Conservation (phyloP, 345 rosid genomes). For the Rhodamnia rubescens region DNA sequence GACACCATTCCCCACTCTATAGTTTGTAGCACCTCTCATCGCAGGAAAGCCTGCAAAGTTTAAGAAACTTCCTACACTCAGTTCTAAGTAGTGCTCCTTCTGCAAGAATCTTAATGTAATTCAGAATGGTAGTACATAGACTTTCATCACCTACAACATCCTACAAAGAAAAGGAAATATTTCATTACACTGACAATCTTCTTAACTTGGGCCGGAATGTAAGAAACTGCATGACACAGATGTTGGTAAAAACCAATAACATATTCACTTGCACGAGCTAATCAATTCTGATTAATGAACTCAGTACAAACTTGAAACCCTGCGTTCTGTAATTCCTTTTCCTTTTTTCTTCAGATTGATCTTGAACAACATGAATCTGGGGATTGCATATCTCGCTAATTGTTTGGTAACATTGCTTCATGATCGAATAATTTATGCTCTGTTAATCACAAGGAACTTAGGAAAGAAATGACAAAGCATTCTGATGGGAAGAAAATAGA, state of each 20-base stretch:
- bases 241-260: background rate
- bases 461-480: background rate
- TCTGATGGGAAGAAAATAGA: background rate
- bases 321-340: background rate
- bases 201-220: background rate
- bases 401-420: background rate
- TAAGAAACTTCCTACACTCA: background rate
- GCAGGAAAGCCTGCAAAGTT: slow-evolving; percentile 43
- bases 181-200: background rate
- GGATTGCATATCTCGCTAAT: background rate
- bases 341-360: background rate
- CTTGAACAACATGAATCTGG: background rate
- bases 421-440: background rate
- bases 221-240: background rate
- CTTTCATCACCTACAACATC: background rate
- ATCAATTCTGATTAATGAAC: background rate
- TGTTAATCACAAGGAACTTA: background rate
- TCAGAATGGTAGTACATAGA: background rate
- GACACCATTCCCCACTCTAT: slow-evolving; percentile 25
- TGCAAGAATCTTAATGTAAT: background rate
- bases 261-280: background rate
- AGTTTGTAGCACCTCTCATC: slow-evolving; percentile 36
- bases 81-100: background rate
- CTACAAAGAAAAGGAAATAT: background rate
- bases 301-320: background rate